Evolutionary conservation across 139 green algal genomes (phyloP).

Genomic region (Trebouxia sp.): DNA sequence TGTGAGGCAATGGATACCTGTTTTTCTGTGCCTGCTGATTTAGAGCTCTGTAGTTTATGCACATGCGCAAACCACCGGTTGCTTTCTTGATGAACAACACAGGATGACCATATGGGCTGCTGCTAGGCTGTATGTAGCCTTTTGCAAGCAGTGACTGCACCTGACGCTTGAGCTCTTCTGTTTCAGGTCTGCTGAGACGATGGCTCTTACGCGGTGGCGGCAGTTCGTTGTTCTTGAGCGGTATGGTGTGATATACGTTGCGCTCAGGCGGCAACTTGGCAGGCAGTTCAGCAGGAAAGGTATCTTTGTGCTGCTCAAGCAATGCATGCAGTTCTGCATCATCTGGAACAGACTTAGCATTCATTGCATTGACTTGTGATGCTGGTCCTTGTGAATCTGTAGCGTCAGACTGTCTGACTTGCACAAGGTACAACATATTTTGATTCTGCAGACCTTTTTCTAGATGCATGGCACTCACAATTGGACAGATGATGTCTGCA

Average conservation of each 20-base stretch:
- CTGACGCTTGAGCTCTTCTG: neutral
- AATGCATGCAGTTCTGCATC: neutral
- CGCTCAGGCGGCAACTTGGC: neutral
- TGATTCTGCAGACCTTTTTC: no score
- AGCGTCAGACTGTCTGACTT: no score
- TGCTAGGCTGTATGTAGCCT: conserved; percentile 32
- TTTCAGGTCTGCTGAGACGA: neutral
- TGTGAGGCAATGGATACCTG: conserved; percentile 47
- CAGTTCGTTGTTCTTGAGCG: neutral
- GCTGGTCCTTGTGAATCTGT: no score
- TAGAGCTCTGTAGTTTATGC: conserved; percentile 56
- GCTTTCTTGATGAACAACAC: conserved; percentile 68
- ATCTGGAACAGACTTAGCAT: no score
- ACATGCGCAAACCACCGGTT: conserved; percentile 51
- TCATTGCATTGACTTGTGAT: no score
- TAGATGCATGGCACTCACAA: no score
- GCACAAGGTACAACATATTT: no score
- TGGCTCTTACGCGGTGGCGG: neutral
- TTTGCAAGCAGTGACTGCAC: conserved; percentile 28
- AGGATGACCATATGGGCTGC: conserved; percentile 47
- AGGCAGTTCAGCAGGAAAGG: neutral
- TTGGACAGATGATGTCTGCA: no score
- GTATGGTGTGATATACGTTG: neutral
- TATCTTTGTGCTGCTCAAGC: neutral
- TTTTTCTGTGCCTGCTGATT: conserved; percentile 57